Conservation (phyloP, 2,329 filamentous ascomycete species). For the Diplodia seriata region DNA sequence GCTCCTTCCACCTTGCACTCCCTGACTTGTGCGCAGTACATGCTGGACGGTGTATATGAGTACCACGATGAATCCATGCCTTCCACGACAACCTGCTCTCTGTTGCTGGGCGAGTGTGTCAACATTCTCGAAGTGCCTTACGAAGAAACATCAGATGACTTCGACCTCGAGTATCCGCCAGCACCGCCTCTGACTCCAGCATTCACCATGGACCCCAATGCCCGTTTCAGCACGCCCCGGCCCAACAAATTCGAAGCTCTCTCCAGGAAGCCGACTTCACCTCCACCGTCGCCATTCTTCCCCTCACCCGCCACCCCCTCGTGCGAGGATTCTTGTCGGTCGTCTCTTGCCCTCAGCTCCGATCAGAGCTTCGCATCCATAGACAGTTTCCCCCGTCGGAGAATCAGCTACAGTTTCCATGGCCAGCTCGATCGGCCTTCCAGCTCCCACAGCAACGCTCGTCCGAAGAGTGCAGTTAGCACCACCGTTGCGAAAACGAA, state of each 20-base stretch:
- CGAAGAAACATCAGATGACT: conserved; percentile 51
- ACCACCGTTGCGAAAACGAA: not conserved
- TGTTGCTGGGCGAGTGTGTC: conserved; percentile 85
- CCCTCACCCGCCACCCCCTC: conserved; percentile 25
- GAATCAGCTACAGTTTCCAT: conserved; percentile 12
- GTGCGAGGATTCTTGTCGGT: conserved; percentile 14
- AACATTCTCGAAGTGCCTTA: conserved; percentile 84
- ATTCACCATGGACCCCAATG: conserved; percentile 71
- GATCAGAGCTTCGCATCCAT: not conserved
- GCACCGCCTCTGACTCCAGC: conserved; percentile 58
- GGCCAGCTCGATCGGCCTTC: not conserved
- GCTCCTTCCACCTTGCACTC: not conserved
- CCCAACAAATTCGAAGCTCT: conserved; percentile 43
- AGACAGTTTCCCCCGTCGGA: not conserved
- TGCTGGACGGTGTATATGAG: conserved; percentile 79
- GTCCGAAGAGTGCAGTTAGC: conserved; percentile 1
- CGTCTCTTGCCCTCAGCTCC: not conserved
- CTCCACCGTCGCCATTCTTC: conserved; percentile 23
- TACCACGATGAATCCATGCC: conserved; percentile 75
- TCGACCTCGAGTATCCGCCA: not conserved
- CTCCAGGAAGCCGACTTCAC: conserved; percentile 11
- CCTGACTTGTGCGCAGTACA: conserved; percentile 67
- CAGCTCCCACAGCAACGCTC: not conserved
- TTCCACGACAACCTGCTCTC: conserved; percentile 79
- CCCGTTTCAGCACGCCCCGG: conserved; percentile 73